Evolutionary conservation across 805 yeast genomes (phyloP).

Genomic region (Jamesozyma gamospora): DNA sequence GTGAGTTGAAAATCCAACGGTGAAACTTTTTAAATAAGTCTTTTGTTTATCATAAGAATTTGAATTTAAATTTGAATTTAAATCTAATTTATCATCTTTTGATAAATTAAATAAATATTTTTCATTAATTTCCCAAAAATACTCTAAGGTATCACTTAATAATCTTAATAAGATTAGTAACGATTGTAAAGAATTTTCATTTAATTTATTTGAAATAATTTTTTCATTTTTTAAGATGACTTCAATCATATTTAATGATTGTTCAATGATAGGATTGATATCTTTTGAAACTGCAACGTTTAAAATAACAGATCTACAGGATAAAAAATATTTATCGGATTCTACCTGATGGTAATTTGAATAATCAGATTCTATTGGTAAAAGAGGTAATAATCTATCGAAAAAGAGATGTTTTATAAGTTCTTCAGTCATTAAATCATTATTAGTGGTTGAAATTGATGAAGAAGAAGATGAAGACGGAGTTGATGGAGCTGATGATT

Average conservation of each 20-base stretch:
- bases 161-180: slow-evolving; percentile 31
- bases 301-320: slow-evolving; percentile 19
- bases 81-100: no score
- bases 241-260: slow-evolving; percentile 8
- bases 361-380: slow-evolving; percentile 18
- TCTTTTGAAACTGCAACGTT: slow-evolving; percentile 18
- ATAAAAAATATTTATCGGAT: slow-evolving; percentile 12
- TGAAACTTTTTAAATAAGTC: slow-evolving; percentile 15
- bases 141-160: slow-evolving; percentile 31
- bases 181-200: slow-evolving; percentile 19
- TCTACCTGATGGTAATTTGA: slow-evolving; percentile 19
- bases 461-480: no score
- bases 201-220: slow-evolving; percentile 3
- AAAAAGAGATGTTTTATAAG: slow-evolving; percentile 15
- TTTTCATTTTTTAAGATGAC: slow-evolving; percentile 4
- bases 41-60: slow-evolving; percentile 12
- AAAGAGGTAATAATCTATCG: slow-evolving; percentile 18
- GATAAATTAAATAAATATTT: no score
- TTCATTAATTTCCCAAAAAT: slow-evolving; percentile 27
- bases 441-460: background rate
- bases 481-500: background rate
- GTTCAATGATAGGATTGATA: slow-evolving; percentile 11
- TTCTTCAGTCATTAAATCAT: slow-evolving; percentile 7
- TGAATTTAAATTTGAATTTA: background rate
- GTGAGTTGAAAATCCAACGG: slow-evolving; percentile 28